These are phyloP conservation scores for Rhizopus delemar DNA, from an alignment of 371 early-diverging fungal genomes.

Conservation along the genomic window DNA sequence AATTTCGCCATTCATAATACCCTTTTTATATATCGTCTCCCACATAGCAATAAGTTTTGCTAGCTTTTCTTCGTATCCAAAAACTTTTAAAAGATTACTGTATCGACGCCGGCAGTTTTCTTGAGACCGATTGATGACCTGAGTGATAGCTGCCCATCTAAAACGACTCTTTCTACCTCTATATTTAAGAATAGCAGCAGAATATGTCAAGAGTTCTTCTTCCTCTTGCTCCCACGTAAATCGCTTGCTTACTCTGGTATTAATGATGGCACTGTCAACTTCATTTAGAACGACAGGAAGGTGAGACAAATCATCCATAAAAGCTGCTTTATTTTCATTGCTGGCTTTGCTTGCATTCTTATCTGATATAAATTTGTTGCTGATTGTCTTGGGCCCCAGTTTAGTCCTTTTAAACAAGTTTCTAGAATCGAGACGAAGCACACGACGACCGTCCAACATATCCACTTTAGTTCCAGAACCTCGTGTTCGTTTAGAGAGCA, in stretches of 20 bases:
- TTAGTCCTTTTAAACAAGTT: not conserved
- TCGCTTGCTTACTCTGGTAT: not conserved
- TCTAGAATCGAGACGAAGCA: not conserved
- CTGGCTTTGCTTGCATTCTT: not conserved
- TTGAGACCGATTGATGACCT: conserved; percentile 20
- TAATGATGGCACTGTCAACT: not conserved
- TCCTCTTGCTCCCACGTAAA: conserved; percentile 45
- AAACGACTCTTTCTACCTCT: conserved; percentile 23
- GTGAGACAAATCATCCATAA: not conserved
- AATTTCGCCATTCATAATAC: conserved; percentile 33
- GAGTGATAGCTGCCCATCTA: conserved; percentile 35
- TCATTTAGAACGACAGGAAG: not conserved
- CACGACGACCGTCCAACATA: conserved; percentile 2
- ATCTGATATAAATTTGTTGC: not conserved
- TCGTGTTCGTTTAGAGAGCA: not conserved
- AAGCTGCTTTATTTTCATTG: not conserved
- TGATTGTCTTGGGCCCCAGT: not conserved
- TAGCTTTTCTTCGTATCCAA: conserved; percentile 26
- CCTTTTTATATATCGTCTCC: conserved; percentile 40
- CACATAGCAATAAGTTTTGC: conserved; percentile 33
- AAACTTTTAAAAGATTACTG: conserved; percentile 23
- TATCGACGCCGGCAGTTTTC: conserved; percentile 45
- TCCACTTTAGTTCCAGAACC: not conserved
- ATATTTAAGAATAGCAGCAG: conserved; percentile 33
- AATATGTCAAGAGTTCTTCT: conserved; percentile 51